Percentiles rank a stretch among this genome's conserved stretches.
Conservation (phyloP, 768 basidiomycete species). For the Gautieria morchelliformis region DNA sequence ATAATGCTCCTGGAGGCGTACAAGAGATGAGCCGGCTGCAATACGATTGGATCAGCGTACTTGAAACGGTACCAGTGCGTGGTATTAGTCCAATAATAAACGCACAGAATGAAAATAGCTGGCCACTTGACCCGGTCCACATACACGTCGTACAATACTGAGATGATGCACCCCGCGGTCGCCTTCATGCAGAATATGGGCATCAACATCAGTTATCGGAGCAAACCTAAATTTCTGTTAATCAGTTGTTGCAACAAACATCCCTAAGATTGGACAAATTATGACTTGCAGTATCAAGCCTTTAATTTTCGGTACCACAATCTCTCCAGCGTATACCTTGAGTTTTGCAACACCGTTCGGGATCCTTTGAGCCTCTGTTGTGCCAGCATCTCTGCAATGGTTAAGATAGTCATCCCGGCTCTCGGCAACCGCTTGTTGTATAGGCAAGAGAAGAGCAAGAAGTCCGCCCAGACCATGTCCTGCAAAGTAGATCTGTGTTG, state of each 20-base stretch:
- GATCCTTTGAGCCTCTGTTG: slow-evolving; percentile 1
- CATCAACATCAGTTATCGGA: slow-evolving; percentile 13
- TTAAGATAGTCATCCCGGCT: slow-evolving; percentile 8
- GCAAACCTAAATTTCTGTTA: slow-evolving; percentile 1
- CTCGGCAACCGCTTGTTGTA: slow-evolving; percentile 12
- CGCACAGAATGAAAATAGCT: slow-evolving; percentile 13
- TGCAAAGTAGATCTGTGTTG: slow-evolving; percentile 9
- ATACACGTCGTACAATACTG: slow-evolving; percentile 11
- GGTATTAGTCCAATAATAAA: neutral
- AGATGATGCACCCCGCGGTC: slow-evolving; percentile 11
- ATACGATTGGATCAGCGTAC: neutral
- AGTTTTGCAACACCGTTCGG: slow-evolving; percentile 13
- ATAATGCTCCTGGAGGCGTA: slow-evolving; percentile 15
- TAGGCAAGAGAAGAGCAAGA: slow-evolving; percentile 10
- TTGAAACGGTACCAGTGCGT: too few relatives aligned
- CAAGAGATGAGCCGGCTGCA: slow-evolving; percentile 14
- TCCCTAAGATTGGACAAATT: neutral
- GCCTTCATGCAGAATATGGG: slow-evolving; percentile 12
- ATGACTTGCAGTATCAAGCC: slow-evolving; percentile 12
- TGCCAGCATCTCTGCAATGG: neutral
- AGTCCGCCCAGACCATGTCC: slow-evolving; percentile 13
- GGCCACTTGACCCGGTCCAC: slow-evolving; percentile 11
- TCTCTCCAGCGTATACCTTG: slow-evolving; percentile 10
- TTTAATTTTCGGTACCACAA: slow-evolving; percentile 9
- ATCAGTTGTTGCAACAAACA: neutral